These are phyloP conservation scores for Ogataea nonfermentans DNA, from an alignment of 805 yeast genomes.

Conservation along the genomic window DNA sequence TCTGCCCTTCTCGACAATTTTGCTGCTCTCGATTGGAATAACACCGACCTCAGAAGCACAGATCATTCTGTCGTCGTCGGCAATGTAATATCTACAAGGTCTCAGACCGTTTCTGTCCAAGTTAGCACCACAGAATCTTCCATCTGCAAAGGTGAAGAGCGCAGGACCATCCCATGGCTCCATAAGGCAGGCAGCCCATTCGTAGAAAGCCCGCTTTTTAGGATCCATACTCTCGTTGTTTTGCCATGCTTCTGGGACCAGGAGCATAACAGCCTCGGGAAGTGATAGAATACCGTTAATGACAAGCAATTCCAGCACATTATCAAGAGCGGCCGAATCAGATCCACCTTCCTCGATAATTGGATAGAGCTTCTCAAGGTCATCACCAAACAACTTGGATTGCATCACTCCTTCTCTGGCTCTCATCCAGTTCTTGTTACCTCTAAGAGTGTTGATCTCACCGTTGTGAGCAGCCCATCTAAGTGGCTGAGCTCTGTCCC, in stretches of 20 bases:
- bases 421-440: conserved; percentile 99
- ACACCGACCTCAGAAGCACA: conserved; percentile 99
- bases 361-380: conserved; percentile 86
- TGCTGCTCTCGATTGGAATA: conserved; percentile 79
- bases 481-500: conserved; percentile 99
- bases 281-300: conserved; percentile 88
- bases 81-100: conserved; percentile 96
- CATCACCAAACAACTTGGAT: conserved; percentile 84
- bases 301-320: conserved; percentile 86
- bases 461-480: conserved; percentile 98
- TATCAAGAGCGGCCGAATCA: conserved; percentile 97
- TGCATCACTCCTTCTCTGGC: conserved; percentile 97
- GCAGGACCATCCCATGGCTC: conserved; percentile 99
- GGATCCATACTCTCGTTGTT: conserved; percentile 85
- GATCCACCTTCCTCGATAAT: conserved; percentile 98
- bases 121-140: conserved; percentile 97
- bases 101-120: conserved; percentile 96
- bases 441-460: conserved; percentile 95
- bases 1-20: conserved; percentile 86
- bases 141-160: conserved; percentile 92
- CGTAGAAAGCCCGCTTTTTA: conserved; percentile 90
- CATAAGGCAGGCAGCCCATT: conserved; percentile 99
- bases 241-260: conserved; percentile 99
- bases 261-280: conserved; percentile 95
- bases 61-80: conserved; percentile 91